A percentile compares a stretch with the other conserved stretches of the same genome.
Evolutionary conservation across 305 asterid species (phyloP).

Genomic region (Fraxinus greggii): DNA sequence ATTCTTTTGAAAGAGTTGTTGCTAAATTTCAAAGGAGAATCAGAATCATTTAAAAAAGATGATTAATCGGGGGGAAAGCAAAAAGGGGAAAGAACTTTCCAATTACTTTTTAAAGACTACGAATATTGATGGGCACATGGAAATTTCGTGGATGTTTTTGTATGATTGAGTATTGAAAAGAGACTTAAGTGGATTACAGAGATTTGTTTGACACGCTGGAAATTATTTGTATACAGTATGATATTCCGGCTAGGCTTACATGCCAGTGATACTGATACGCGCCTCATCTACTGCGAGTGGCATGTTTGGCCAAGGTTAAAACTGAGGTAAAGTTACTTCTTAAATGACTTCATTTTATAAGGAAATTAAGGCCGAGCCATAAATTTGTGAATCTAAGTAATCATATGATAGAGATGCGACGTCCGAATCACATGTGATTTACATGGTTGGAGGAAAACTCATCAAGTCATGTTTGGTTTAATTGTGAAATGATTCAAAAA

Average conservation of each 20-base stretch:
- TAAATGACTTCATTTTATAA: background rate
- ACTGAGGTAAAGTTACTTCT: background rate
- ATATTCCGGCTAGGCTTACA: background rate
- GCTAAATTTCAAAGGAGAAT: conserved; percentile 6
- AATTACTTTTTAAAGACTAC: background rate
- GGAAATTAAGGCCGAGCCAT: background rate
- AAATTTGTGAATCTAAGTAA: background rate
- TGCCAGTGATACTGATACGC: background rate
- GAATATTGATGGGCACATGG: conserved; percentile 19
- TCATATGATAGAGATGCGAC: background rate
- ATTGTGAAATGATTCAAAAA: no score
- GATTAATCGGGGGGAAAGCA: background rate
- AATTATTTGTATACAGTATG: background rate
- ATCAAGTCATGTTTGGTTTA: no score
- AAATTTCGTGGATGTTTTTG: conserved; percentile 12
- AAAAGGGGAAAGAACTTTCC: conserved; percentile 21
- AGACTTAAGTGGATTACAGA: background rate
- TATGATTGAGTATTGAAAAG: background rate
- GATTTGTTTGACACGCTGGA: background rate
- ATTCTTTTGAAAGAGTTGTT: conserved; percentile 9
- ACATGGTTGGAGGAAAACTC: background rate
- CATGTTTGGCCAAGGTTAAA: background rate
- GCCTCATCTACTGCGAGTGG: background rate
- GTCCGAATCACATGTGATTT: background rate
- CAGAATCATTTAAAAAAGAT: conserved; percentile 7